A percentile compares a stretch with the other conserved stretches of the same genome.
Conservation (phyloP, 768 basidiomycete genomes). For the Lactarius indigo region DNA sequence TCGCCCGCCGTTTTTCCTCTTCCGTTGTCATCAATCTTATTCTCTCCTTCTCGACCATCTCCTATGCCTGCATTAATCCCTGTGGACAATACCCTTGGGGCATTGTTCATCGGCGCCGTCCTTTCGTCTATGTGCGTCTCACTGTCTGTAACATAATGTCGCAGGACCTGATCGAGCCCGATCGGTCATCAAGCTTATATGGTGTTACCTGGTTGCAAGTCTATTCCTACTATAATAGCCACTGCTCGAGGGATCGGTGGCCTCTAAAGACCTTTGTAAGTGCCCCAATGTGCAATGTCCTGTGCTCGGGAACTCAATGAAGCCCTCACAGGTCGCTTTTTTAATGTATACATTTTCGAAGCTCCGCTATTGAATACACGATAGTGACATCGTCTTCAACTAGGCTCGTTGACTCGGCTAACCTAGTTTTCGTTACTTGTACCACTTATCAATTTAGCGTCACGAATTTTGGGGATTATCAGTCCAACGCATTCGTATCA, state of each 20-base stretch:
- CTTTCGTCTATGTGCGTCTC: not conserved
- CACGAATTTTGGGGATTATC: not conserved
- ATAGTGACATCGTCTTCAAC: not conserved
- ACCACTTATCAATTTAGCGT: not conserved
- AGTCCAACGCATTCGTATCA: not conserved
- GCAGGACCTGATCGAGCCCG: not conserved
- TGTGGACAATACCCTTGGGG: not conserved
- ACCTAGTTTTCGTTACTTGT: not conserved
- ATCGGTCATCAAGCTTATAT: not conserved
- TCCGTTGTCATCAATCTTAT: not conserved
- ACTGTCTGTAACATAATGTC: not conserved
- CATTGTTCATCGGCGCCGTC: not conserved
- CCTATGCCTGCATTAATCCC: not conserved
- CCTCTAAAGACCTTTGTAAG: not conserved
- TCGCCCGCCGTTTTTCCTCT: not conserved
- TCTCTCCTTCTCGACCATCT: not conserved
- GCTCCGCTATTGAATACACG: not conserved
- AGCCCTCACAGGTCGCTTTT: not conserved
- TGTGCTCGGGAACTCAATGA: not conserved
- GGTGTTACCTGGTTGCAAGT: not conserved
- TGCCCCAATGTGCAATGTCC: not conserved
- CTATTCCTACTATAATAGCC: not conserved
- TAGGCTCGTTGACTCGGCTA: not conserved
- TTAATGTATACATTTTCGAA: not conserved
- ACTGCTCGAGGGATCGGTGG: not conserved